Evolutionary conservation across 805 yeast genomes (phyloP), one percentile per base, ranked within the genome.

Genomic region (Kodamaea restingae): DNA sequence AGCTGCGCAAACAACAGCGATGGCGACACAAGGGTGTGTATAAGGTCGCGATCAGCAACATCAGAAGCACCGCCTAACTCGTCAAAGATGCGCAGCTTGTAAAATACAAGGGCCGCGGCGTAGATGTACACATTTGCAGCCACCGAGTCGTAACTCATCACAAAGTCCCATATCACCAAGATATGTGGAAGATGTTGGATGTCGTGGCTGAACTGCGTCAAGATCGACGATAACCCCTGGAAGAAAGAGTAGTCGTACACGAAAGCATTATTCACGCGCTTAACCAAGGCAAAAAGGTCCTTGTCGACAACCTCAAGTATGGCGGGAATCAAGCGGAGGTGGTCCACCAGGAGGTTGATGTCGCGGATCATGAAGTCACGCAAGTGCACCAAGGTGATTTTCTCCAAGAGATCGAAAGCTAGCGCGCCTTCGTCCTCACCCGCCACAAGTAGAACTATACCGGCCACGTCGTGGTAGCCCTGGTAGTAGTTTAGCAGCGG

Each of bases 381-480:
- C 31, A 93, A 61, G 53, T 80, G 84, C 38, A 63, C 47, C 7
- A 84, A 47, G 0, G 93, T 70, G 34, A 88, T 63, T 21, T 61
- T 55, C 40, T 79, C 81, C 36, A 90, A 61, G 5, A 79, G 51
- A 15, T 52, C 52, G 42, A 67, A 73, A 2, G 72, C 59, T 32
- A 10, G 42, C 34, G 3, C 46, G 45, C 7, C 43, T 51, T 22
- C 42, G 14, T 22, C 24, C 15, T 36, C 39, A 26, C 51, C 54
- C 47, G 79, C 76, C 1, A 82, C 75, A 12, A 82, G 54, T 4
- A 84, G 61, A 5, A 85, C 65, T 4, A 84, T 71, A 26, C 85
- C 71, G 1, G 87, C 88, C 15, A 93, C 67, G 51, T 93, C 98
- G 59, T 91, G 98, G 58, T 75, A 87, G 0, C 98, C 98, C 61